Evolutionary conservation across 2,329 filamentous ascomycete genomes (phyloP).

Genomic region (Alternaria ethzedia): DNA sequence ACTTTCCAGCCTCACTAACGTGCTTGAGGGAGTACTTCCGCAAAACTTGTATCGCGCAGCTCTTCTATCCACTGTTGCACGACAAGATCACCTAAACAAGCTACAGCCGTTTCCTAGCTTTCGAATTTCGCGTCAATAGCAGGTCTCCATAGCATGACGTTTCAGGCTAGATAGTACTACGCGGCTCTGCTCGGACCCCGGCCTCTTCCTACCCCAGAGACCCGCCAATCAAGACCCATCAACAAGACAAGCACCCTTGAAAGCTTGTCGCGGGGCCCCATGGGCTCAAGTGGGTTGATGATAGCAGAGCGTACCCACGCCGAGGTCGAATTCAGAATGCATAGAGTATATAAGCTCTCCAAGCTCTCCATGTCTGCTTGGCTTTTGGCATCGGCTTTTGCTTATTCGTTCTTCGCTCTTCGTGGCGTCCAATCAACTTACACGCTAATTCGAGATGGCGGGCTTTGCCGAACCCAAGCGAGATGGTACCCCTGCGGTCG

Average conservation of each 20-base stretch:
- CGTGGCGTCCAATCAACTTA: constrained; percentile 9
- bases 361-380: constrained; percentile 1
- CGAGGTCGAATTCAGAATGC: constrained; percentile 4
- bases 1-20: neutral
- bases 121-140: constrained; percentile 13
- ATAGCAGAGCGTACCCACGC: neutral
- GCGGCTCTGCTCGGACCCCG: constrained; percentile 2
- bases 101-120: neutral
- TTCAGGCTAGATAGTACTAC: constrained; percentile 1
- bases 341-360: constrained; percentile 16
- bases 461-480: constrained; percentile 7
- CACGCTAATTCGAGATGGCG: constrained; percentile 12
- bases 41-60: neutral
- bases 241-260: constrained; percentile 12
- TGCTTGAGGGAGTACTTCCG: constrained; percentile 2
- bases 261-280: constrained; percentile 29
- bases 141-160: constrained; percentile 2
- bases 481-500: neutral
- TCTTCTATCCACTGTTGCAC: neutral
- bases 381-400: constrained; percentile 5
- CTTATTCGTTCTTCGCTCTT: constrained; percentile 15
- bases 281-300: constrained; percentile 14
- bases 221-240: constrained; percentile 17
- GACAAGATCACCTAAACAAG: neutral
- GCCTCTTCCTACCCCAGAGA: neutral